These are phyloP conservation scores for Metschnikowia vanudenii DNA, from an alignment of 805 yeast species.

Conservation along the genomic window DNA sequence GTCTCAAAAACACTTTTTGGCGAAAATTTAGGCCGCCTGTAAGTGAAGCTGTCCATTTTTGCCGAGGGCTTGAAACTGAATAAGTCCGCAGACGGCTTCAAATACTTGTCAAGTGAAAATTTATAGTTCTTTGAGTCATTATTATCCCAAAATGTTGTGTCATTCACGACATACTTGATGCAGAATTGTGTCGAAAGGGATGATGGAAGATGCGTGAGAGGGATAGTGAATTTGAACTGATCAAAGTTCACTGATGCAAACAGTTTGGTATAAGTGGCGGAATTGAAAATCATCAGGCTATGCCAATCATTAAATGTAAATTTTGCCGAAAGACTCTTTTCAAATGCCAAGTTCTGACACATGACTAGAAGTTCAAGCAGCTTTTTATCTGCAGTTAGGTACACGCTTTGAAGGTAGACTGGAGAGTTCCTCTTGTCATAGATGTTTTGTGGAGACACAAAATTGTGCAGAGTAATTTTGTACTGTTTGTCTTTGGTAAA, in stretches of 20 bases:
- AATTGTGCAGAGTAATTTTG: constrained; percentile 14
- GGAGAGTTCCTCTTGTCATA: constrained; percentile 18
- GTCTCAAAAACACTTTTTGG: neutral
- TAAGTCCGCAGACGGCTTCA: constrained; percentile 9
- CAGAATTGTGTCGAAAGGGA: constrained; percentile 35
- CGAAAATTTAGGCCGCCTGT: constrained; percentile 14
- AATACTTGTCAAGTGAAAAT: constrained; percentile 25
- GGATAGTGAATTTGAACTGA: constrained; percentile 51
- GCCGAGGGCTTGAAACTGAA: constrained; percentile 8
- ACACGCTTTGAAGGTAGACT: constrained; percentile 38
- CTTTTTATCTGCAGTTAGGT: constrained; percentile 27
- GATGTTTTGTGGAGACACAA: constrained; percentile 18
- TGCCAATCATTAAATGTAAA: constrained; percentile 51
- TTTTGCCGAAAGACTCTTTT: constrained; percentile 40
- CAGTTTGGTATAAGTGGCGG: constrained; percentile 23
- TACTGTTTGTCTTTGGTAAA: constrained; percentile 19
- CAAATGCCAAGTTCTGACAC: constrained; percentile 37
- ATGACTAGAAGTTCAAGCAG: constrained; percentile 28
- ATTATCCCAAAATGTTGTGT: constrained; percentile 39
- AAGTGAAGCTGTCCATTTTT: constrained; percentile 12
- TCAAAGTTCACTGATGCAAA: constrained; percentile 34
- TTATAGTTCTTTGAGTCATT: constrained; percentile 35
- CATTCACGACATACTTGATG: constrained; percentile 31
- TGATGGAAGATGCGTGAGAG: constrained; percentile 34
- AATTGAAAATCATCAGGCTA: constrained; percentile 29